Evolutionary conservation across 2,329 filamentous ascomycete genomes (phyloP).

Genomic region (Colletotrichum graminicola): DNA sequence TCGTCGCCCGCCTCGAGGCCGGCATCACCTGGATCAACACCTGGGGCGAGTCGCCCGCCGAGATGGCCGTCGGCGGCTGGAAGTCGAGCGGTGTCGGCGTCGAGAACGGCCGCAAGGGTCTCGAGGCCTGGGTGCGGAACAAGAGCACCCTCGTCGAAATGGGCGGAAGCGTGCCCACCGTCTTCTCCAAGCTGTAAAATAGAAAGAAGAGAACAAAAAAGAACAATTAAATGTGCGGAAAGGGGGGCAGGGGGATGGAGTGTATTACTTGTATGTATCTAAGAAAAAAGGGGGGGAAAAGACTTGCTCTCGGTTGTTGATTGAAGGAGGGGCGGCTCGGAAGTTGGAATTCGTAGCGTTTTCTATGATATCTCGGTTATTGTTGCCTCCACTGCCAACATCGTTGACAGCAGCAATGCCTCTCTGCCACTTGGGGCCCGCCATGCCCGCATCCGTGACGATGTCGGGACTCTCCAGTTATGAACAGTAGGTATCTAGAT

Average conservation of each 20-base stretch:
- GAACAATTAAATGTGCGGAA: neutral
- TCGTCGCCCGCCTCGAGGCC: constrained; percentile 79
- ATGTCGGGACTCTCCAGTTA: too few relatives aligned
- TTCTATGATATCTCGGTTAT: constrained; percentile 28
- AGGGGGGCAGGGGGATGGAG: neutral
- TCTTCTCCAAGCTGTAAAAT: constrained; percentile 77
- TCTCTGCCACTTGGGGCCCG: too few relatives aligned
- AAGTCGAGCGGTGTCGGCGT: constrained; percentile 90
- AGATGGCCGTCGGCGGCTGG: constrained; percentile 95
- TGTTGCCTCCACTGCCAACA: neutral
- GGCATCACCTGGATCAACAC: constrained; percentile 95
- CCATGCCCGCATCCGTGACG: neutral
- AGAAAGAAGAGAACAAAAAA: neutral
- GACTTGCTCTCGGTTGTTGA: neutral
- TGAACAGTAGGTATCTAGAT: too few relatives aligned
- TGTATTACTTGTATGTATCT: neutral
- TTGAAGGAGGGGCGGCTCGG: neutral
- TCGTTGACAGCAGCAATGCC: too few relatives aligned
- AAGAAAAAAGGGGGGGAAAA: neutral
- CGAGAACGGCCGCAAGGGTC: constrained; percentile 84
- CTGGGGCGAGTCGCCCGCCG: constrained; percentile 91
- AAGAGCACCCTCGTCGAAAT: constrained; percentile 92
- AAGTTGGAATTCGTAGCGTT: constrained; percentile 20
- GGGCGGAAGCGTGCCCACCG: constrained; percentile 75
- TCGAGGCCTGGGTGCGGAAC: constrained; percentile 86